Evolutionary conservation across 2,329 filamentous ascomycete species (phyloP), one percentile per base, ranked within the genome.

Genomic region (Colletotrichum eleusines): DNA sequence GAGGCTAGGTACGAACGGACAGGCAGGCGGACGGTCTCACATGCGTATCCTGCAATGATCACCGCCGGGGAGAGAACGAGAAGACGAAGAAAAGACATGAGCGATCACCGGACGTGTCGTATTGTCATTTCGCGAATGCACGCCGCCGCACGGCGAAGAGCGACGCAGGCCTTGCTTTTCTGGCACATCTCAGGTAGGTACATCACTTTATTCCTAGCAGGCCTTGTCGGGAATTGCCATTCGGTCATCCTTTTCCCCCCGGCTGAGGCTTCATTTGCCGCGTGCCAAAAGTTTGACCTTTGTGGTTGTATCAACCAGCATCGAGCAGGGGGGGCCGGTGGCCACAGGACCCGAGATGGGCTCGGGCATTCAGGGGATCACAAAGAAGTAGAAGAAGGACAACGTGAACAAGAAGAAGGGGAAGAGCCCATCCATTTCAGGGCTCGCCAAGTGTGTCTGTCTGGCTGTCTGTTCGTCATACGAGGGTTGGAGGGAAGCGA

Each of bases 191-290:
- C 50, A 6, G 44, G 20, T 12, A 6, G 44, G 20, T 12, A 9
- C 6, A 31, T 40, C 12, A 12, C 44, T 69, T 54, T 20, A 38
- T 69, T 28, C n/a, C 11, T 26, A 40, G 23, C 40, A 40, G 28
- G 46, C 66, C 66, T 66, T 69, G 66, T 66, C 20, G 23, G 44
- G 16, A 38, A 68, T 68, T 71, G 64, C 26, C 64, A 62, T 16
- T 40, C 61, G 50, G 58, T 40, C 44, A n/a, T 51, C 46, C 53
- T 12, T 38, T 42, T n/a, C n/a, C n/a, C n/a, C 66, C 58, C 20
- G 64, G 46, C 20, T 53, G 38, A 55, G 35, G 64, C 46, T 68
- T 71, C 64, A 71, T 71, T 69, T 71, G 64, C 68, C 58, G 38
- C 23, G 42, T 44, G 57, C 69, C 64, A 63, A 44, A 53, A 20